phyloP scores from a whole-genome alignment of 129 eudicot species.

The Sambucus nigra region DNA sequence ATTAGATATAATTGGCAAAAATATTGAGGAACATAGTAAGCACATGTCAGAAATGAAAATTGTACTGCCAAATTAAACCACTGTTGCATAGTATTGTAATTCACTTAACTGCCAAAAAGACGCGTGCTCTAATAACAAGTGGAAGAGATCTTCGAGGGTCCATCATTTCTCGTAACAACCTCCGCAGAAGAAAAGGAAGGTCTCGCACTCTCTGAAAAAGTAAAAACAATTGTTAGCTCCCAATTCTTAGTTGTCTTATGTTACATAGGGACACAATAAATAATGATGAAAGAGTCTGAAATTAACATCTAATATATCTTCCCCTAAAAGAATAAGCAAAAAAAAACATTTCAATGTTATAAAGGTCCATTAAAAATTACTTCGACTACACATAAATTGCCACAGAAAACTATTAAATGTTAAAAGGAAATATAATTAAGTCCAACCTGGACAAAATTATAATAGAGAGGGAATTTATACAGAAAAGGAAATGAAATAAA shows the following conservation, averaged over 20 bases:
- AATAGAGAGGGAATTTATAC: no score
- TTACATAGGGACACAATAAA: neutral
- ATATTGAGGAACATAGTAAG: neutral
- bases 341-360: neutral
- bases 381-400: neutral
- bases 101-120: slow-evolving; percentile 88
- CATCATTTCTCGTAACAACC: slow-evolving; percentile 69
- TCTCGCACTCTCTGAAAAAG: slow-evolving; percentile 74
- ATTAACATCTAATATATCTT: neutral
- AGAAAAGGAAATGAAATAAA: no score
- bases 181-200: slow-evolving; percentile 84
- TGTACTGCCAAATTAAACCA: neutral
- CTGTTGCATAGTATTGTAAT: neutral
- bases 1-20: no score
- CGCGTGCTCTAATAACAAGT: slow-evolving; percentile 76
- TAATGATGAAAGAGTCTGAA: neutral
- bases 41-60: neutral
- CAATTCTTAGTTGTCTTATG: neutral
- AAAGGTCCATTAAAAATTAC: no score
- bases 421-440: no score
- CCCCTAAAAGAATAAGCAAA: neutral
- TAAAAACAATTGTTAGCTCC: slow-evolving; percentile 7
- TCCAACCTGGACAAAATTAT: no score
- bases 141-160: slow-evolving; percentile 95
- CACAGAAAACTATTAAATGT: neutral